These are phyloP conservation scores for Suillus luteus DNA, from an alignment of 768 basidiomycete species.

Conservation along the genomic window DNA sequence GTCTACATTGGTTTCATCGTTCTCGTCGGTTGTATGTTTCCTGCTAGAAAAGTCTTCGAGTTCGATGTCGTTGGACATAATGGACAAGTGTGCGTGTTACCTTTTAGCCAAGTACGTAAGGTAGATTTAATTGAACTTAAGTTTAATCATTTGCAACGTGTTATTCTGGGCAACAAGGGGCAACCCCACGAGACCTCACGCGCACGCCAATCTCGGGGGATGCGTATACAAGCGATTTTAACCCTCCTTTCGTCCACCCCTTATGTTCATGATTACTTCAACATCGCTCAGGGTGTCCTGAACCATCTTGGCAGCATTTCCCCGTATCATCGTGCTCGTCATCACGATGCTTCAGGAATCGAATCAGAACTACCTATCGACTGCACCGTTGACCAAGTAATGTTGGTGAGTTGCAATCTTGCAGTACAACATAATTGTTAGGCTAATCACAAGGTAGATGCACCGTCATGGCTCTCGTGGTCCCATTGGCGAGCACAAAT, in stretches of 20 bases:
- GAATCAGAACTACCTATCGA: slow-evolving; percentile 34
- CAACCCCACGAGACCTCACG: neutral
- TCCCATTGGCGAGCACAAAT: slow-evolving; percentile 36
- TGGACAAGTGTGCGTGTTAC: neutral
- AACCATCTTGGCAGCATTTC: slow-evolving; percentile 37
- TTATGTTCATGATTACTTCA: slow-evolving; percentile 22
- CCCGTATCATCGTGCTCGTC: slow-evolving; percentile 38
- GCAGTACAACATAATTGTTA: neutral
- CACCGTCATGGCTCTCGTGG: slow-evolving; percentile 38
- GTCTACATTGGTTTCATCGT: slow-evolving; percentile 18
- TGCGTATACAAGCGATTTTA: slow-evolving; percentile 4
- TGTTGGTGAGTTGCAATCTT: slow-evolving; percentile 31
- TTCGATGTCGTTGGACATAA: slow-evolving; percentile 40
- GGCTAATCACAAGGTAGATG: slow-evolving; percentile 26
- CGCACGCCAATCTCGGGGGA: neutral
- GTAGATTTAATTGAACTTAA: neutral
- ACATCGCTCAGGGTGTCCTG: neutral
- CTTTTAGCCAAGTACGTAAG: neutral
- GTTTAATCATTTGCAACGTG: neutral
- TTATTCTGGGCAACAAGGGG: neutral
- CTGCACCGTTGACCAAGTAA: slow-evolving; percentile 41
- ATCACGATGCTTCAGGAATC: slow-evolving; percentile 28
- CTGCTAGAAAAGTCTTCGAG: slow-evolving; percentile 39
- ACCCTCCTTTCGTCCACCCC: slow-evolving; percentile 8
- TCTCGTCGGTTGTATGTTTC: slow-evolving; percentile 12